Conservation (phyloP, 306 rosid genomes). For the Amphicarpaea edgeworthii region DNA sequence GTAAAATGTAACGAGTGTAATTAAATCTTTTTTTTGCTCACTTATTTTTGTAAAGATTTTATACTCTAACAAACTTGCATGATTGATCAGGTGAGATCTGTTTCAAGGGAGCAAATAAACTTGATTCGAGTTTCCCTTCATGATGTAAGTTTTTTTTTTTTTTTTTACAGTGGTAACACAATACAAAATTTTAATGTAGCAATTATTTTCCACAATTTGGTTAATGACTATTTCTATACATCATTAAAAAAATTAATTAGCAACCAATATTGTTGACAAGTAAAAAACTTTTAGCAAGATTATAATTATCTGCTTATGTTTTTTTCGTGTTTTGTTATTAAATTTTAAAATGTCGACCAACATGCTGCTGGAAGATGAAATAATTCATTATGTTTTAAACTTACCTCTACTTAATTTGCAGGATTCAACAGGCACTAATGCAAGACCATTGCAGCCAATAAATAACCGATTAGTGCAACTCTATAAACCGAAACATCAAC, state of each 20-base stretch:
- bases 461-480: conserved; percentile 58
- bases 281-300: not conserved
- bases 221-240: not conserved
- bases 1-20: no score
- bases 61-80: not conserved
- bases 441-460: conserved; percentile 72
- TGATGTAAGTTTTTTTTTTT: conserved; percentile 91
- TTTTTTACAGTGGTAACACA: no score
- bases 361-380: not conserved
- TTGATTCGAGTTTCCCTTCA: conserved; percentile 68
- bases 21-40: not conserved
- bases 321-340: not conserved
- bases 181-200: not conserved
- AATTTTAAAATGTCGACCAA: not conserved
- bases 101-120: conserved; percentile 57
- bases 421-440: conserved; percentile 67
- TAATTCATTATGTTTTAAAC: not conserved
- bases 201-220: not conserved
- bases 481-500: conserved; percentile 40
- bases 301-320: not conserved
- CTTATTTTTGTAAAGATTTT: not conserved
- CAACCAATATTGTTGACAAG: not conserved
- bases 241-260: not conserved
- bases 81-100: conserved; percentile 58
- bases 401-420: conserved; percentile 48